A percentile compares a stretch with the other conserved stretches of the same genome.
phyloP scores from a whole-genome alignment of 805 yeast genomes.

The Kluyveromyces aestuarii region DNA sequence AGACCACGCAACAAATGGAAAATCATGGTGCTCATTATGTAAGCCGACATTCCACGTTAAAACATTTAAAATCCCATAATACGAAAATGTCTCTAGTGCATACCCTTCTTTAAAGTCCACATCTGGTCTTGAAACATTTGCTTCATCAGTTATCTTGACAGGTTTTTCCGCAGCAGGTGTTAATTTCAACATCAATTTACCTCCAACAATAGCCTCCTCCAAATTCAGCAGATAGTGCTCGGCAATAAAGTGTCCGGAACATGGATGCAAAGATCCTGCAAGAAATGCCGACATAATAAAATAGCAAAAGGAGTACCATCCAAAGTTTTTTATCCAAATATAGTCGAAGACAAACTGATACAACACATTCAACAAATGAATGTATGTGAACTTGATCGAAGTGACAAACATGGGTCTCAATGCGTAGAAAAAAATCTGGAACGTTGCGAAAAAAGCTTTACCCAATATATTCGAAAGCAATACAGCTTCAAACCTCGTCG shows the following conservation, averaged over 20 bases:
- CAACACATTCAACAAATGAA: conserved; percentile 58
- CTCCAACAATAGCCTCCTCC: conserved; percentile 25
- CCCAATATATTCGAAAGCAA: conserved; percentile 71
- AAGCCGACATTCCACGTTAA: conserved; percentile 91
- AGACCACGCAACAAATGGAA: conserved; percentile 91
- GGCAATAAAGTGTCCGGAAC: conserved; percentile 94
- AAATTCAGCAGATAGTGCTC: conserved; percentile 78
- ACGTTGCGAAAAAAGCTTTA: conserved; percentile 83
- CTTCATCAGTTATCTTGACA: conserved; percentile 4
- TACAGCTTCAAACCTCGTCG: conserved; percentile 69
- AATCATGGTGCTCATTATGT: conserved; percentile 93
- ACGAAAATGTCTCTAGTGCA: conserved; percentile 74
- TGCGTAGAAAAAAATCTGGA: conserved; percentile 84
- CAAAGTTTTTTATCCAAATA: conserved; percentile 51
- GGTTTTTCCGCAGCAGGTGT: conserved; percentile 6
- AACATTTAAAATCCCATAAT: conserved; percentile 70
- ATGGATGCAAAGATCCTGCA: conserved; percentile 89
- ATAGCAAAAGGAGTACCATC: conserved; percentile 54
- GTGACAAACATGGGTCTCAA: conserved; percentile 83
- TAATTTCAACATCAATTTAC: conserved; percentile 18
- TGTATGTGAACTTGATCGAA: conserved; percentile 59
- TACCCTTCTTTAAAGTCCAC: conserved; percentile 8
- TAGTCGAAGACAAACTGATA: conserved; percentile 53
- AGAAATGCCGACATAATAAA: conserved; percentile 69
- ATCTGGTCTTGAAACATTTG: conserved; percentile 5